These are phyloP conservation scores for Podospora didyma DNA, from an alignment of 495 filamentous ascomycete genomes.

Conservation along the genomic window DNA sequence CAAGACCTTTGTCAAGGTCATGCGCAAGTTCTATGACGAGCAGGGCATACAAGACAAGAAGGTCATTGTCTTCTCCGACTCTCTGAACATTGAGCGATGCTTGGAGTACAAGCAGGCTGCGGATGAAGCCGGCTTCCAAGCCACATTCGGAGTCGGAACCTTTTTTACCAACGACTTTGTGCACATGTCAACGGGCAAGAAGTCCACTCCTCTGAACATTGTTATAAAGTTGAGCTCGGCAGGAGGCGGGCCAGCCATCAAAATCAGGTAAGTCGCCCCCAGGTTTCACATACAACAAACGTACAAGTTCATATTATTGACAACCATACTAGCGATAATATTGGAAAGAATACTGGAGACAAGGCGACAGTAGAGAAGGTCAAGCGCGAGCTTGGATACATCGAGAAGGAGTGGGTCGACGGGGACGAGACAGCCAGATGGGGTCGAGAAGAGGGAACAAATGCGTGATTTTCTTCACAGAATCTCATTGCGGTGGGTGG, in stretches of 20 bases:
- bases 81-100: conserved; percentile 84
- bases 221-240: conserved; percentile 94
- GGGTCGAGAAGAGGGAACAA: conserved; percentile 41
- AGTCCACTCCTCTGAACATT: conserved; percentile 93
- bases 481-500: background rate
- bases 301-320: conserved; percentile 9
- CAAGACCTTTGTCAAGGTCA: conserved; percentile 70
- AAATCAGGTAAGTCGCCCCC: conserved; percentile 58
- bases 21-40: conserved; percentile 80
- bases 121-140: conserved; percentile 73
- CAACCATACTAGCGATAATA: conserved; percentile 61
- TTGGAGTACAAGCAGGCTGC: conserved; percentile 81
- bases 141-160: conserved; percentile 89
- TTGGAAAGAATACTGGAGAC: conserved; percentile 94
- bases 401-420: conserved; percentile 75
- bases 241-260: conserved; percentile 76
- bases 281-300: background rate
- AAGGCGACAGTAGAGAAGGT: conserved; percentile 71
- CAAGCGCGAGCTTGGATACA: conserved; percentile 79
- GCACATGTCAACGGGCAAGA: conserved; percentile 61
- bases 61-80: conserved; percentile 96
- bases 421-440: conserved; percentile 84
- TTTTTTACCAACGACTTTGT: conserved; percentile 93
- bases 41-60: conserved; percentile 76
- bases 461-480: background rate